A percentile compares a stretch with the other conserved stretches of the same genome.
phyloP scores from a whole-genome alignment of 345 rosid genomes.

The Durio zibethinus region DNA sequence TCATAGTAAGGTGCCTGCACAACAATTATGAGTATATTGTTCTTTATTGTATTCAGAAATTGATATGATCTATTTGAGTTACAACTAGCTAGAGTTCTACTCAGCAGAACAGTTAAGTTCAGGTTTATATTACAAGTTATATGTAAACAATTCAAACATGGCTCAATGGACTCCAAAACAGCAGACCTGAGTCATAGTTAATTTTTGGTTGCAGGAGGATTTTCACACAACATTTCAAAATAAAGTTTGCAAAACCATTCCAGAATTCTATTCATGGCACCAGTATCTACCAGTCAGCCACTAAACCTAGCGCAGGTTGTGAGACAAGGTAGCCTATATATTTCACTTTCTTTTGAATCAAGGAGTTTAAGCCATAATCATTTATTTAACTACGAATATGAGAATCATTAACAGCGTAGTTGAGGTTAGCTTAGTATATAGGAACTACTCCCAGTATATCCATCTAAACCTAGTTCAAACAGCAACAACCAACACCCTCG shows the following conservation, averaged over 20 bases:
- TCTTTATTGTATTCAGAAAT: neutral
- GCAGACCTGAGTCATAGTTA: neutral
- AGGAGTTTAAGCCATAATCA: neutral
- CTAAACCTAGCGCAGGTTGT: neutral
- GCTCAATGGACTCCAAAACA: neutral
- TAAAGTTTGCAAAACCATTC: neutral
- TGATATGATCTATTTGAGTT: neutral
- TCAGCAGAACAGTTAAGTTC: too few relatives aligned
- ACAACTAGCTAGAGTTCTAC: neutral
- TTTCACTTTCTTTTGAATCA: neutral
- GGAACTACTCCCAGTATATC: neutral
- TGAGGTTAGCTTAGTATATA: neutral
- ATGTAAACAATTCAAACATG: neutral
- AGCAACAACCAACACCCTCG: neutral
- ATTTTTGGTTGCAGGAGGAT: neutral
- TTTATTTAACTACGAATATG: neutral
- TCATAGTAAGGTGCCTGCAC: constrained; percentile 80
- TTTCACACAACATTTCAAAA: neutral
- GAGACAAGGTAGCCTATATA: neutral
- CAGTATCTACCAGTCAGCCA: neutral
- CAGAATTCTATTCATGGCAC: neutral
- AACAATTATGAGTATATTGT: neutral
- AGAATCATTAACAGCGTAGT: neutral
- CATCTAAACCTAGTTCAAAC: neutral
- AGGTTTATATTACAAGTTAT: neutral